A percentile compares a stretch with the other conserved stretches of the same genome.
These are phyloP conservation scores for Spiromastix sp. DNA, from an alignment of 2,329 filamentous ascomycete genomes.

Conservation along the genomic window DNA sequence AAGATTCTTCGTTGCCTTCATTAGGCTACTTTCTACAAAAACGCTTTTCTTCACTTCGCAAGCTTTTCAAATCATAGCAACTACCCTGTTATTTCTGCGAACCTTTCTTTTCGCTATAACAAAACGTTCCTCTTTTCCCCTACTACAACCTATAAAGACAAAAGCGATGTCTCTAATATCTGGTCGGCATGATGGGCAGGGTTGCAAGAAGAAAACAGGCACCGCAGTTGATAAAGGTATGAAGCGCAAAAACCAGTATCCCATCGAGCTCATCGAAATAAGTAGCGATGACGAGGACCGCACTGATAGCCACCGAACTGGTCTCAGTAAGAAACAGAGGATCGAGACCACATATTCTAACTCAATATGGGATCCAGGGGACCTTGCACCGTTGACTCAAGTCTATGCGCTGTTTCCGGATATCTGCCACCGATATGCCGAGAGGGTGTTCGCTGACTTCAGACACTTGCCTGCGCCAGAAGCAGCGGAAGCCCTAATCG, in stretches of 20 bases:
- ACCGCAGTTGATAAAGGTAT: no score
- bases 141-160: no score
- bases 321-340: not conserved
- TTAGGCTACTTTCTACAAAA: no score
- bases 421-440: conserved; percentile 34
- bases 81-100: no score
- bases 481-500: conserved; percentile 26
- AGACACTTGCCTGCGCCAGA: conserved; percentile 2
- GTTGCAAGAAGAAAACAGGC: no score
- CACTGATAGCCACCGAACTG: not conserved
- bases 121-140: no score
- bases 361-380: not conserved
- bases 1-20: no score
- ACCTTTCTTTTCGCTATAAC: no score
- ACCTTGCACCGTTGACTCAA: conserved; percentile 19
- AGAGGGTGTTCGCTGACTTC: conserved; percentile 23
- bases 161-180: no score
- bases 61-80: no score
- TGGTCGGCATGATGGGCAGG: no score
- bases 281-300: not conserved
- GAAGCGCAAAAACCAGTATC: conserved; percentile 3
- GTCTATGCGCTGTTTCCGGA: conserved; percentile 38
- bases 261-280: not conserved
- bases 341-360: not conserved
- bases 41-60: no score